phyloP scores from a whole-genome alignment of 1,284 basidiomycete species.

The Ceratobasidium sp. region DNA sequence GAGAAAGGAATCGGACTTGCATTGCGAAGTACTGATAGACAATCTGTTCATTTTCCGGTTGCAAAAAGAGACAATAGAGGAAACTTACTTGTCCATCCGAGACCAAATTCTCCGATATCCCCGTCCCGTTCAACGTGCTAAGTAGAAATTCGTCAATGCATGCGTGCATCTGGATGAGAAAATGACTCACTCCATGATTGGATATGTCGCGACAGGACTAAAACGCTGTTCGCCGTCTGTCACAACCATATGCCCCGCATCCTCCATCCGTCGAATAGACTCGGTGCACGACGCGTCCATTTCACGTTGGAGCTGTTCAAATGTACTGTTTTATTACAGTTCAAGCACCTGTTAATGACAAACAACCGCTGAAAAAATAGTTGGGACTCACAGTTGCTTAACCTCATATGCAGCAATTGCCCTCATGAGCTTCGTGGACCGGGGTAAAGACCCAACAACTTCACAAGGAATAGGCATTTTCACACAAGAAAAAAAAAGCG shows the following conservation, averaged over 20 bases:
- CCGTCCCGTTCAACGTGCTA: conserved; percentile 49
- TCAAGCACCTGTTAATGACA: too few species aligned
- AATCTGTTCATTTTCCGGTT: neutral
- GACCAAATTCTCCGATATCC: conserved; percentile 50
- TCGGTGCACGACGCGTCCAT: conserved; percentile 51
- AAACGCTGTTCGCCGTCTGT: conserved; percentile 52
- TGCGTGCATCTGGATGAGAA: neutral
- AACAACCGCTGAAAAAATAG: too few species aligned
- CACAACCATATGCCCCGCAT: conserved; percentile 49
- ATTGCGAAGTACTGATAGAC: conserved; percentile 26
- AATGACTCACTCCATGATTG: conserved; percentile 47
- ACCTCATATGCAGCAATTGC: conserved; percentile 51
- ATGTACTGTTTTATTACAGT: conserved; percentile 10
- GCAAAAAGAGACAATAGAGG: neutral
- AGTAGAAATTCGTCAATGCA: neutral
- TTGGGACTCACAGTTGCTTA: conserved; percentile 49
- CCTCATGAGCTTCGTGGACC: conserved; percentile 48
- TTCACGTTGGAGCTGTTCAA: conserved; percentile 46
- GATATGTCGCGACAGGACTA: conserved; percentile 51
- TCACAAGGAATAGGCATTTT: conserved; percentile 44
- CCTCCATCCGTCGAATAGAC: conserved; percentile 49
- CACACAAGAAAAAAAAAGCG: neutral
- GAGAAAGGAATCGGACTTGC: neutral
- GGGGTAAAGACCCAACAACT: conserved; percentile 46
- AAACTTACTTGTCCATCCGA: conserved; percentile 48